Evolutionary conservation across 768 basidiomycete species (phyloP).

Genomic region (Phaeotremella fagi): DNA sequence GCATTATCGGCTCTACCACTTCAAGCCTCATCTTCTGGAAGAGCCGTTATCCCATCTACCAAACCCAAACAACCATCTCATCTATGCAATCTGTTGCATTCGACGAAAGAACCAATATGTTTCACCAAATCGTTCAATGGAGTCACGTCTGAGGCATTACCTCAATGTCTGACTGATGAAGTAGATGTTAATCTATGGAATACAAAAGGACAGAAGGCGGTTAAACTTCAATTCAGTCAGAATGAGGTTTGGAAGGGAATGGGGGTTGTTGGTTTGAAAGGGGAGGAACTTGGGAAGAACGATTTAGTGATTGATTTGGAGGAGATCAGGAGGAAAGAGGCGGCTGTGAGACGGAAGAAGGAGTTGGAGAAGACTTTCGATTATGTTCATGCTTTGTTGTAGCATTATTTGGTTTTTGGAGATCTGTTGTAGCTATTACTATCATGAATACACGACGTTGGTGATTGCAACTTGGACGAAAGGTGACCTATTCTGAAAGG

Average conservation of each 20-base stretch:
- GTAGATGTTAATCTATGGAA: slow-evolving; percentile 3
- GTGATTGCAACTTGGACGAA: too few species aligned
- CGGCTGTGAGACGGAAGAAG: not conserved
- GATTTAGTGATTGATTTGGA: not conserved
- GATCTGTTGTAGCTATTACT: not conserved
- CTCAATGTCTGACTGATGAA: slow-evolving; percentile 14
- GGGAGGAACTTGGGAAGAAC: not conserved
- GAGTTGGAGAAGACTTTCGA: not conserved
- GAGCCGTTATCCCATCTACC: too few species aligned
- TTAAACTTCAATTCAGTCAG: not conserved
- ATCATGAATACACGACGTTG: too few species aligned
- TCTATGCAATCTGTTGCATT: too few species aligned
- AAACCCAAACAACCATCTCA: too few species aligned
- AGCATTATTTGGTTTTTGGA: not conserved
- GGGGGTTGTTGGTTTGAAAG: not conserved
- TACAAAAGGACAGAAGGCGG: not conserved
- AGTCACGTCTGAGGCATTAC: slow-evolving; percentile 5
- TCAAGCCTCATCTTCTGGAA: not conserved
- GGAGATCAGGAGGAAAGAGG: not conserved
- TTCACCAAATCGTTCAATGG: slow-evolving; percentile 15
- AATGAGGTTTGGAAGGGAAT: not conserved
- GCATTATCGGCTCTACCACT: not conserved
- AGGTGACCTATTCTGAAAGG: too few species aligned
- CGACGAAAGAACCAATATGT: not conserved
- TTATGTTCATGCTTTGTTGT: not conserved